Percentiles rank a stretch among this genome's conserved stretches.
These are phyloP conservation scores for Erodium trifolium DNA, from an alignment of 441 rosid species.

Conservation along the genomic window DNA sequence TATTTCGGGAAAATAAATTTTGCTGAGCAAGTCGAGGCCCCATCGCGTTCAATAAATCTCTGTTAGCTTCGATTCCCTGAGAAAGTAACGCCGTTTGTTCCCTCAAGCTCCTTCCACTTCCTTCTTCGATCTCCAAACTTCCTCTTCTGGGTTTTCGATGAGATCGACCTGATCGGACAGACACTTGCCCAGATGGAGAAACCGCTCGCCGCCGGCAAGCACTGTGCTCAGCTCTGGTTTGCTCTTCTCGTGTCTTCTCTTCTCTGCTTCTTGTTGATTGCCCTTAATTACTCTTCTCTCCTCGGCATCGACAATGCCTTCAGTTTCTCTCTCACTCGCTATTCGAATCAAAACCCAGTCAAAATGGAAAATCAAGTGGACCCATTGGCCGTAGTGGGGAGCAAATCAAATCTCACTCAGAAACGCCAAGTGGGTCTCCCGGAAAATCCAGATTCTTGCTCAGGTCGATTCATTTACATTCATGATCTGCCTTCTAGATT, in stretches of 20 bases:
- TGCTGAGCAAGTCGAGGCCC: neutral
- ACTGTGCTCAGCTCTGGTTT: neutral
- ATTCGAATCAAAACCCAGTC: neutral
- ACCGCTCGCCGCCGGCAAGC: neutral
- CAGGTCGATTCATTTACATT: constrained; percentile 54
- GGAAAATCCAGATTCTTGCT: constrained; percentile 36
- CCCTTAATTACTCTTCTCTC: neutral
- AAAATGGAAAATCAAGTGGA: neutral
- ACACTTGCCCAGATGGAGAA: neutral
- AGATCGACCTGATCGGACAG: neutral
- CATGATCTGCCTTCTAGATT: constrained; percentile 55
- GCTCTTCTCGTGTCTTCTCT: neutral
- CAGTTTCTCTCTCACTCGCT: neutral
- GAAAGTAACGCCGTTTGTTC: neutral
- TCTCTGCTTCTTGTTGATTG: neutral
- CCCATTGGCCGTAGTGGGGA: neutral
- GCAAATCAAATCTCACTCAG: neutral
- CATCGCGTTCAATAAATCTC: neutral
- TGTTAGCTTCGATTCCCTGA: neutral
- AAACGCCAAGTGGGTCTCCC: neutral
- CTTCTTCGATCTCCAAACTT: neutral
- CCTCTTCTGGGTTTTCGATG: neutral
- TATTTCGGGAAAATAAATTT: no score
- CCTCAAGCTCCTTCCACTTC: neutral
- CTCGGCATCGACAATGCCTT: neutral